These are phyloP conservation scores for Aspergillus tanneri DNA, from an alignment of 2,329 filamentous ascomycete genomes.

Conservation along the genomic window DNA sequence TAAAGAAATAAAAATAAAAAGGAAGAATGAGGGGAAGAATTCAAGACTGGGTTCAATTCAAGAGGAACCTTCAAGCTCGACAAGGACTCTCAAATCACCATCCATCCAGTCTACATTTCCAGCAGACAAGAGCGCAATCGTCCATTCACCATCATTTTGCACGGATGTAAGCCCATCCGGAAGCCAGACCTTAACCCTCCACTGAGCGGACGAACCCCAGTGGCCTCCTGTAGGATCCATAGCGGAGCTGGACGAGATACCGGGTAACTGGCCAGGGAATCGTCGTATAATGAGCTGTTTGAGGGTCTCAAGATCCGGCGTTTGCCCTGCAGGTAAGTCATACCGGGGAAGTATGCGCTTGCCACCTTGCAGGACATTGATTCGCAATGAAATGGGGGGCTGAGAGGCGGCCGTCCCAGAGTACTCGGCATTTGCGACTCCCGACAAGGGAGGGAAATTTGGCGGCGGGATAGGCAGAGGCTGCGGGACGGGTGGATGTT, in stretches of 20 bases:
- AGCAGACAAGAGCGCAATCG: constrained; percentile 44
- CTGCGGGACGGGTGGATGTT: constrained; percentile 13
- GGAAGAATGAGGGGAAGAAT: background rate
- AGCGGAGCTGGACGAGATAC: constrained; percentile 22
- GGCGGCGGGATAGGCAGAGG: constrained; percentile 21
- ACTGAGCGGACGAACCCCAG: constrained; percentile 22
- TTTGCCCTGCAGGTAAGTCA: constrained; percentile 38
- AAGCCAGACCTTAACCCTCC: constrained; percentile 43
- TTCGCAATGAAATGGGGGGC: constrained; percentile 32
- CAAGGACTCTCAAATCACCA: constrained; percentile 43
- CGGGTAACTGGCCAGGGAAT: constrained; percentile 32
- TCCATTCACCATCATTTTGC: constrained; percentile 45
- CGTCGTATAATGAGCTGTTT: constrained; percentile 34
- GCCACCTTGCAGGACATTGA: constrained; percentile 40
- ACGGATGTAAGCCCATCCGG: constrained; percentile 43
- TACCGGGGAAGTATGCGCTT: constrained; percentile 42
- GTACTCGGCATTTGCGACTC: constrained; percentile 9
- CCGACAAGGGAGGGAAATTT: constrained; percentile 18
- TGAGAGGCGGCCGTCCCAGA: constrained; percentile 8
- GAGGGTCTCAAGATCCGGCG: constrained; percentile 33
- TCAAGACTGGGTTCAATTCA: too few species aligned
- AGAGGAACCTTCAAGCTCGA: constrained; percentile 33
- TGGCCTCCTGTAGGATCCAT: constrained; percentile 19
- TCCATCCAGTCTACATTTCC: constrained; percentile 51
- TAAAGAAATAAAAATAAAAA: constrained; percentile 2